Evolutionary conservation across 371 early-diverging fungal species (phyloP).

Genomic region (Entomophthora muscae): DNA sequence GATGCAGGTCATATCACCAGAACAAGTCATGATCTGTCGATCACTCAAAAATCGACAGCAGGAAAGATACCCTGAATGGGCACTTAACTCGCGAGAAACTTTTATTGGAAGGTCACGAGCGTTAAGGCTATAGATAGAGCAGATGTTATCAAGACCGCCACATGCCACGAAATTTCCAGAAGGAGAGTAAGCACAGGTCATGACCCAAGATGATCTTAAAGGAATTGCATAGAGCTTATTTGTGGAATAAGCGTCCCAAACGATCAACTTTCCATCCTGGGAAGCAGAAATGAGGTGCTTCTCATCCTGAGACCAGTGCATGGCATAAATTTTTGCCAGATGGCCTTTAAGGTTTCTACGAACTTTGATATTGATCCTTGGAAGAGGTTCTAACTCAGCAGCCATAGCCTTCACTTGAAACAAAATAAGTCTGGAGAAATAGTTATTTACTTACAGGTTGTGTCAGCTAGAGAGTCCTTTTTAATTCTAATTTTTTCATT

Average conservation of each 20-base stretch:
- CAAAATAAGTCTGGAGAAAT: too few species aligned
- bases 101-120: conserved; percentile 76
- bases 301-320: conserved; percentile 95
- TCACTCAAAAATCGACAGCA: conserved; percentile 92
- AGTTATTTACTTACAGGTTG: conserved; percentile 74
- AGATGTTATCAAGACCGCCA: conserved; percentile 96
- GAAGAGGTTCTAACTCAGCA: conserved; percentile 51
- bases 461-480: conserved; percentile 82
- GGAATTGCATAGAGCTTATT: conserved; percentile 97
- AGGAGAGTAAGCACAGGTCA: conserved; percentile 97
- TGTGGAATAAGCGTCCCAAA: conserved; percentile 95
- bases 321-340: conserved; percentile 95
- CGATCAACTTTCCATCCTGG: conserved; percentile 96
- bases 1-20: conserved; percentile 97
- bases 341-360: conserved; percentile 94
- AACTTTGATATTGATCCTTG: conserved; percentile 82
- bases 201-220: conserved; percentile 95
- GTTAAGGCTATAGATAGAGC: conserved; percentile 88
- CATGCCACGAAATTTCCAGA: conserved; percentile 97
- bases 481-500: conserved; percentile 90
- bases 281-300: conserved; percentile 92
- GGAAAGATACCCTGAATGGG: conserved; percentile 91
- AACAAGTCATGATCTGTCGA: conserved; percentile 80
- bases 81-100: conserved; percentile 82
- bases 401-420: conserved; percentile 24